Percentiles rank a stretch among this genome's conserved stretches.
These are phyloP conservation scores for Cryptococcus floricola DNA, from an alignment of 1,284 basidiomycete genomes.

Conservation along the genomic window DNA sequence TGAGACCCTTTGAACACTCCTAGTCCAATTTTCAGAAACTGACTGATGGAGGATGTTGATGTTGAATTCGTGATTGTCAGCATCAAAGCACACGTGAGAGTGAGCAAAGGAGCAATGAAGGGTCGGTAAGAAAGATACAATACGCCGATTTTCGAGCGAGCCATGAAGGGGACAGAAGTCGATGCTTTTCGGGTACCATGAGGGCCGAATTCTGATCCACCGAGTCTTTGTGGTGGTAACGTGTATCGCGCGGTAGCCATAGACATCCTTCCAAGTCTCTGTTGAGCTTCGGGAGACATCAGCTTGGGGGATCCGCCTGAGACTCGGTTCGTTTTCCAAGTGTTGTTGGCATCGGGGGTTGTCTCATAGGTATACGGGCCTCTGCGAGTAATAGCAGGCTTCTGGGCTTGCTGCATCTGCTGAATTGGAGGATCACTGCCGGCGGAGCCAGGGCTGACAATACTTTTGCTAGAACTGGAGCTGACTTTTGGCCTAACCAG, in stretches of 20 bases:
- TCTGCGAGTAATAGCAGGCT: background rate
- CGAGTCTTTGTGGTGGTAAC: constrained; percentile 10
- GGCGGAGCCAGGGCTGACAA: background rate
- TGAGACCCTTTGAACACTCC: constrained; percentile 16
- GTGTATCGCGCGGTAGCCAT: constrained; percentile 33
- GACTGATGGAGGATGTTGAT: constrained; percentile 3
- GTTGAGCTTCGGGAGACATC: constrained; percentile 22
- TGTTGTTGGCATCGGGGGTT: background rate
- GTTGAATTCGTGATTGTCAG: constrained; percentile 18
- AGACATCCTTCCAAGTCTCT: constrained; percentile 34
- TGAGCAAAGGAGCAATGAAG: constrained; percentile 18
- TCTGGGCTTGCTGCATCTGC: too few relatives aligned
- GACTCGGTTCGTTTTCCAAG: background rate
- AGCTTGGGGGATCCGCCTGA: constrained; percentile 10
- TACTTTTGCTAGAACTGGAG: background rate
- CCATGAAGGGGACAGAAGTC: too few relatives aligned
- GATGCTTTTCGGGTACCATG: background rate
- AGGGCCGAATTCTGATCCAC: background rate
- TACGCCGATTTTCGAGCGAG: background rate
- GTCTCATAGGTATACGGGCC: background rate
- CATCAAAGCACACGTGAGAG: constrained; percentile 17
- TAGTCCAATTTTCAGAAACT: constrained; percentile 11
- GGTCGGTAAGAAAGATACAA: constrained; percentile 22
- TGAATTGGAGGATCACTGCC: too few relatives aligned
- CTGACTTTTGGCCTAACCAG: background rate